Base-by-base conservation (phyloP, 805 yeast genomes). In the Ogataea thermomethanolica region DNA sequence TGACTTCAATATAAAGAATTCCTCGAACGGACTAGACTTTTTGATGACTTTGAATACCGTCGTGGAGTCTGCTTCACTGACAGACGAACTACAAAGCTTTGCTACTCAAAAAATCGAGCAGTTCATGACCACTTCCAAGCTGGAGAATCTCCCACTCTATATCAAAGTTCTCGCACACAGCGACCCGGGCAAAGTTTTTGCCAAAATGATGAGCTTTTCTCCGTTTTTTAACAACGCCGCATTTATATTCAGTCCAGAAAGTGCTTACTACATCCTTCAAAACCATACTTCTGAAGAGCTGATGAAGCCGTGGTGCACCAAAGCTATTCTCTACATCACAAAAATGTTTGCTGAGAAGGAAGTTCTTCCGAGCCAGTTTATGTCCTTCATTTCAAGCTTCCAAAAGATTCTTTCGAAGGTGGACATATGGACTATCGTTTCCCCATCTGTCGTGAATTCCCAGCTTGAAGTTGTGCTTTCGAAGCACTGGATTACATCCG, bases 391-490 rank as follows among this genome's bases (percentile, higher is more conserved):
- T 22, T 11, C 26, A 2, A 53, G 63, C 9, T 61, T 75, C 40
- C 56, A 61, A 24, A 36, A 42, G 0, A 56, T 79, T 3, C 34
- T 65, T 0, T 41, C 49, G 15, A 45, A 45, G 1, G 28, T 51
- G 6, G 51, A 67, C 4, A 37, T 72, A 11, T 66, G 78, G 69
- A 55, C 59, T 3, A 35, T 58, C 6, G 66, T 78, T 5, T 73
- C 82, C 4, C 50, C 54, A 7, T 49, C 69, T 6, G 64, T 79
- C 38, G 44, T 82, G 10, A 78, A 81, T 47, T 66, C 91, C 0
- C 86, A 84, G 44, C 54, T 83, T 23, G 89, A 84, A 55, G 85
- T 74, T 3, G 53, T 82, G 8, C 64, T 83, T 22, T 65, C 65
- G 1, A 59, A 62, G 2, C 38, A 44, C 14, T 83, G 88, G 83